These are phyloP conservation scores for Salix viminalis DNA, from an alignment of 345 rosid genomes.

Conservation along the genomic window DNA sequence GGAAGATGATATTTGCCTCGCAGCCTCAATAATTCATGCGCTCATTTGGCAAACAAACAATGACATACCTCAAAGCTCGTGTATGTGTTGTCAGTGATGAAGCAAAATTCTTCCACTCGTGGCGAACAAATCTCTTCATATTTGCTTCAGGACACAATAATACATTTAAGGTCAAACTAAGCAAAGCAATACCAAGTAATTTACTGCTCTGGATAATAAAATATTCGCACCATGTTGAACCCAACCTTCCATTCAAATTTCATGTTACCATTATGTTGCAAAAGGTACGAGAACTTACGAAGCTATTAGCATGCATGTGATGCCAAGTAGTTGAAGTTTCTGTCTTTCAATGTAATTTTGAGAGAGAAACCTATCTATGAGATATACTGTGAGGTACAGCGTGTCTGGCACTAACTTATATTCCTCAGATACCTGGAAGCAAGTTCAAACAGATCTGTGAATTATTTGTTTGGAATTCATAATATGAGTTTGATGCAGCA, in stretches of 20 bases:
- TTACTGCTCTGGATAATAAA: not conserved
- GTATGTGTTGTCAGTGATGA: constrained; percentile 86
- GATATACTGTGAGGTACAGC: constrained; percentile 73
- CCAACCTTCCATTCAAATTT: not conserved
- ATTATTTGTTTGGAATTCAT: not conserved
- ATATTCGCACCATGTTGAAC: not conserved
- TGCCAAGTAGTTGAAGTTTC: constrained; percentile 86
- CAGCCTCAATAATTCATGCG: not conserved
- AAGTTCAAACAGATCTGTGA: constrained; percentile 4
- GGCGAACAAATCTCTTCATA: constrained; percentile 90
- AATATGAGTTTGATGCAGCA: not conserved
- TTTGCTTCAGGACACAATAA: constrained; percentile 44
- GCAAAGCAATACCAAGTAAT: not conserved
- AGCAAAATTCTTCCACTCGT: constrained; percentile 81
- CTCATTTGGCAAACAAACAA: not conserved
- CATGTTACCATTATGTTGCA: not conserved
- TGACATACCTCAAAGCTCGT: constrained; percentile 57
- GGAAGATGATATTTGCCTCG: not conserved
- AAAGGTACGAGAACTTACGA: constrained; percentile 58
- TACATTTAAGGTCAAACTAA: constrained; percentile 9
- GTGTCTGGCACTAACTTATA: constrained; percentile 84
- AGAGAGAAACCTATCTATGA: constrained; percentile 73
- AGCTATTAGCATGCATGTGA: constrained; percentile 90
- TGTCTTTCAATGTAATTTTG: constrained; percentile 65
- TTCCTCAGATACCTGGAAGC: constrained; percentile 85